Conservation (phyloP, 495 filamentous ascomycete genomes). For the Penicillium coprophilum region DNA sequence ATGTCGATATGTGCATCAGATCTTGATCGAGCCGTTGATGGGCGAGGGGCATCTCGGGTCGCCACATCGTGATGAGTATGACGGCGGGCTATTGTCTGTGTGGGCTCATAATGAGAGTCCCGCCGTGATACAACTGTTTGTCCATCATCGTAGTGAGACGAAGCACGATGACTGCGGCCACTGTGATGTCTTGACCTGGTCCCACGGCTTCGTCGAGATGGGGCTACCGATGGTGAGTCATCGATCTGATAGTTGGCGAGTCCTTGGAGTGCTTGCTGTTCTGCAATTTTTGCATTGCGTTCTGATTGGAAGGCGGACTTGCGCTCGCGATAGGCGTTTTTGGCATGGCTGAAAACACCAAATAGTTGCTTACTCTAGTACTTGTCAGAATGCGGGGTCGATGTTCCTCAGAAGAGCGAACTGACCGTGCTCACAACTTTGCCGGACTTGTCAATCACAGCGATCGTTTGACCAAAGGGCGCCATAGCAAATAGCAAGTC, state of each 20-base stretch:
- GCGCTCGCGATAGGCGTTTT: conserved; percentile 77
- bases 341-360: conserved; percentile 83
- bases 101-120: conserved; percentile 24
- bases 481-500: conserved; percentile 35
- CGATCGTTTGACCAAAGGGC: conserved; percentile 69
- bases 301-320: conserved; percentile 73
- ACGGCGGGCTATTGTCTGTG: conserved; percentile 42
- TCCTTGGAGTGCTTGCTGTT: conserved; percentile 50
- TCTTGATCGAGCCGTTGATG: conserved; percentile 35
- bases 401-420: conserved; percentile 8
- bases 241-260: conserved; percentile 51
- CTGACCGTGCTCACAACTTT: conserved; percentile 89
- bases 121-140: conserved; percentile 10
- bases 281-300: conserved; percentile 56
- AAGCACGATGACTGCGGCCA: conserved; percentile 28
- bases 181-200: conserved; percentile 36
- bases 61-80: conserved; percentile 46
- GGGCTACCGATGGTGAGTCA: conserved; percentile 48
- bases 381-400: conserved; percentile 25
- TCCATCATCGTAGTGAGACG: conserved; percentile 32
- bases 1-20: conserved; percentile 73
- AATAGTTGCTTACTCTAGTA: conserved; percentile 82
- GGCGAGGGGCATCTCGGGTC: conserved; percentile 28
- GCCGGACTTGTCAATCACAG: conserved; percentile 87
- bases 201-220: conserved; percentile 38